Evolutionary conservation across 2,329 filamentous ascomycete species (phyloP), one percentile per base, ranked within the genome.

Genomic region (Ophiosphaerella korrae): DNA sequence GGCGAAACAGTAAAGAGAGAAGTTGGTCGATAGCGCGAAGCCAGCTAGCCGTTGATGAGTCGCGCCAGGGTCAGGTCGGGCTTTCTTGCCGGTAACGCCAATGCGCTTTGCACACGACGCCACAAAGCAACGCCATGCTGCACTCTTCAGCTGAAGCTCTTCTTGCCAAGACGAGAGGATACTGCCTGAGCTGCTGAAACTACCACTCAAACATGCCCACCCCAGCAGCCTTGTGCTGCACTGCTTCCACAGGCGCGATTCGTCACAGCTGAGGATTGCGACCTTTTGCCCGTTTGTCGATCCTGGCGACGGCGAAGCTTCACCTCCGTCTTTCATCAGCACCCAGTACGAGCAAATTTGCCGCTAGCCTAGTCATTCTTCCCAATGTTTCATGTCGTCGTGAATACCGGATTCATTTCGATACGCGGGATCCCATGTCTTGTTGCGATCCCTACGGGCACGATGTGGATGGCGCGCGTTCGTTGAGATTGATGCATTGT

Each of bases 181-280:
- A 58, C 52, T 62, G 60, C 55, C 49, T 37, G 51, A 53, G 48
- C 48, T 66, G 60, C 57, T 64, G 58, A 64, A 58, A 55, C 55
- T 43, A 46, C 58, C 49, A 54, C 60, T 58, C 55, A 55, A 54
- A 49, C 54, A 61, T 61, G 67, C 55, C 58, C 60, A 63, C 57
- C 60, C 62, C 53, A 61, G 66, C 60, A 69, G 54, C 58, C 65
- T 65, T 63, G 60, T 62, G 53, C 64, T 67, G 62, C 61, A 63
- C 66, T 60, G 53, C 63, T 63, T 62, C 57, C 55, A 62, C 54
- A 60, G 67, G 68, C 68, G 67, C 53, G 50, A 61, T 50, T 57
- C 54, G 53, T 60, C 53, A 45, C 62, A 73, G 70, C 70, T 73
- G 70, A 73, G 64, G 58, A 55, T 55, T 57, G 63, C 62, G 61